Evolutionary conservation across 441 rosid species (phyloP), one percentile per base, ranked within the genome.

Genomic region (Erysimum pusillum): DNA sequence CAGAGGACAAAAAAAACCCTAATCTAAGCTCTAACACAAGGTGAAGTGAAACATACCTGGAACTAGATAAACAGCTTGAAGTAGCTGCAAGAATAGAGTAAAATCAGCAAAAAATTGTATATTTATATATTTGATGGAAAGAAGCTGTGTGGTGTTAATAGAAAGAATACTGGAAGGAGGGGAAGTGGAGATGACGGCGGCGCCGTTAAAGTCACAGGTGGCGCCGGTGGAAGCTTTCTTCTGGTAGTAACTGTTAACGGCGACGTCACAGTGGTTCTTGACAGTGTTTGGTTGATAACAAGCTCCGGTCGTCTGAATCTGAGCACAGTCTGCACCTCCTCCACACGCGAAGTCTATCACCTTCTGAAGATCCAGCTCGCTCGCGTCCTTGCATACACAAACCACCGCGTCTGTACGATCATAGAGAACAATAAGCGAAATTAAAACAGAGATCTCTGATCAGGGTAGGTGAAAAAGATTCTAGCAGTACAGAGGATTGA

Each of bases 261-360:
- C 98, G 58, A 87, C 92, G 71, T 79, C 87, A 79, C 98, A 95
- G 89, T 96, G 99, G 81, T 83, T 90, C 76, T 89, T 94, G 15
- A 93, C 63, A 63, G 94, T 88, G 87, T 96, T 89, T 49, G 97
- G 99, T 42, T 86, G 83, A 75, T 54, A 96, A 77, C 99, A 96
- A 36, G 77, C 77, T 13, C 97, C 99, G 63, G 28, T 85, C 78
- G 84, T 89, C 39, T 75, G 75, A 82, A 93, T 93, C 36, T 81
- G 75, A 2, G 85, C 32, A 77, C 98, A 96, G 49, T 96, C 99
- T 36, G 97, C 98, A 61, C 99, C 99, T 63, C 90, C 83, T 81
- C 97, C 98, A 74, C 99, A 93, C 6, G 99, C 98, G 69, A 87
- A 96, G 81, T 96, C 99, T 20, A 96, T 20, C 11, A 80, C 53